These are phyloP conservation scores for Microbotryum violaceum DNA, from an alignment of 1,284 basidiomycete species.

Conservation along the genomic window DNA sequence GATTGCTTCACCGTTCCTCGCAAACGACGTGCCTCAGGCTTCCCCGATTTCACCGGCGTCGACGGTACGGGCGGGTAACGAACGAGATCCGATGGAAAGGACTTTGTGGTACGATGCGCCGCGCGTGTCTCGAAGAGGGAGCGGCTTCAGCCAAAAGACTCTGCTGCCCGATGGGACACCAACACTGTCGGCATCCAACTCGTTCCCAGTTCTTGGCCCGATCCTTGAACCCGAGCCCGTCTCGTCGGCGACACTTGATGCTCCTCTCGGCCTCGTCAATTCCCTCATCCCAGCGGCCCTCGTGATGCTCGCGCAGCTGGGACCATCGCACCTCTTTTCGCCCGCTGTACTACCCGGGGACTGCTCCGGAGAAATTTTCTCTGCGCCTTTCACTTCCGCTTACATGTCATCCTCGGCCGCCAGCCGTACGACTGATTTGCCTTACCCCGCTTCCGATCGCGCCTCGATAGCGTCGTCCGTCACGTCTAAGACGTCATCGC, in stretches of 20 bases:
- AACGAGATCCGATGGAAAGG: constrained; percentile 27
- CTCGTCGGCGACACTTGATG: constrained; percentile 10
- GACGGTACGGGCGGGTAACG: constrained; percentile 14
- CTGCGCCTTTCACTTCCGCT: too few relatives aligned
- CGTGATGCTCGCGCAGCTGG: constrained; percentile 33
- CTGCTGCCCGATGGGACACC: constrained; percentile 3
- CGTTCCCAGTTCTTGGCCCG: constrained; percentile 4
- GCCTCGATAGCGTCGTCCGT: background rate
- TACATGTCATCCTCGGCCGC: too few relatives aligned
- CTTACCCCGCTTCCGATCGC: constrained; percentile 3
- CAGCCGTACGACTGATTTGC: background rate
- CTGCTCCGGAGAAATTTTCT: too few relatives aligned
- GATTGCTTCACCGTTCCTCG: background rate
- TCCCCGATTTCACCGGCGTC: constrained; percentile 23
- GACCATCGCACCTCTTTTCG: constrained; percentile 32
- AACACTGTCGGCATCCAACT: background rate
- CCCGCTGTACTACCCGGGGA: constrained; percentile 16
- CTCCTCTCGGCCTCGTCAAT: constrained; percentile 27
- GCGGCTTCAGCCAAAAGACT: constrained; percentile 23
- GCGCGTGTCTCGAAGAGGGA: constrained; percentile 11
- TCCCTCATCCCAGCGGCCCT: constrained; percentile 31
- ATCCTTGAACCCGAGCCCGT: constrained; percentile 8
- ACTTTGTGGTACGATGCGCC: background rate
- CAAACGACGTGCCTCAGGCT: background rate
- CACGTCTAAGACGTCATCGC: too few relatives aligned